These are phyloP conservation scores for Fagus crenata DNA, from an alignment of 306 rosid genomes.

Conservation along the genomic window DNA sequence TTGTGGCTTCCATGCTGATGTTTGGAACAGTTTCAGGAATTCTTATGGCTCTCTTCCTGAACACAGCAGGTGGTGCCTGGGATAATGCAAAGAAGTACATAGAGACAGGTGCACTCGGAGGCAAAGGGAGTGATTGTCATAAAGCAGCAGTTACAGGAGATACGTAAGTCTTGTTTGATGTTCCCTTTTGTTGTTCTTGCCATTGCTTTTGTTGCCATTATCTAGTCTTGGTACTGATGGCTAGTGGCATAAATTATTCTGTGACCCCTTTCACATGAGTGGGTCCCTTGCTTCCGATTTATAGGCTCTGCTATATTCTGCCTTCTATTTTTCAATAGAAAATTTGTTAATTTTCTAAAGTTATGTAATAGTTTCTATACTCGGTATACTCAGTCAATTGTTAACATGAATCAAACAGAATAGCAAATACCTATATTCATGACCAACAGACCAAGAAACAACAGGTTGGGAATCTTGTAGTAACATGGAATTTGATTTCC, in stretches of 20 bases:
- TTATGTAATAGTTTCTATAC: background rate
- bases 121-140: conserved; percentile 96
- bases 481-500: too few species aligned
- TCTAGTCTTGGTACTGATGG: background rate
- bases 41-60: conserved; percentile 97
- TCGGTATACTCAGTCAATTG: too few species aligned
- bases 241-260: background rate
- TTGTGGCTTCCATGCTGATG: conserved; percentile 89
- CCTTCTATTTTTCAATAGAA: background rate
- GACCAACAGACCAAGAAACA: too few species aligned
- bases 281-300: conserved; percentile 1
- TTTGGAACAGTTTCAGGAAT: conserved; percentile 95
- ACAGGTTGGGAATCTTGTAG: too few species aligned
- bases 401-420: too few species aligned
- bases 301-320: background rate
- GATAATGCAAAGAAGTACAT: conserved; percentile 98
- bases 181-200: background rate
- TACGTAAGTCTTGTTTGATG: conserved; percentile 59
- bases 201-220: background rate
- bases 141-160: conserved; percentile 97
- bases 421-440: too few species aligned
- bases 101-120: conserved; percentile 96
- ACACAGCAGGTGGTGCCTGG: conserved; percentile 99
- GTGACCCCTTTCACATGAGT: background rate
- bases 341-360: background rate